Base-by-base conservation (phyloP, 352 stramenopile species). In the Globisporangium orthogonon region DNA sequence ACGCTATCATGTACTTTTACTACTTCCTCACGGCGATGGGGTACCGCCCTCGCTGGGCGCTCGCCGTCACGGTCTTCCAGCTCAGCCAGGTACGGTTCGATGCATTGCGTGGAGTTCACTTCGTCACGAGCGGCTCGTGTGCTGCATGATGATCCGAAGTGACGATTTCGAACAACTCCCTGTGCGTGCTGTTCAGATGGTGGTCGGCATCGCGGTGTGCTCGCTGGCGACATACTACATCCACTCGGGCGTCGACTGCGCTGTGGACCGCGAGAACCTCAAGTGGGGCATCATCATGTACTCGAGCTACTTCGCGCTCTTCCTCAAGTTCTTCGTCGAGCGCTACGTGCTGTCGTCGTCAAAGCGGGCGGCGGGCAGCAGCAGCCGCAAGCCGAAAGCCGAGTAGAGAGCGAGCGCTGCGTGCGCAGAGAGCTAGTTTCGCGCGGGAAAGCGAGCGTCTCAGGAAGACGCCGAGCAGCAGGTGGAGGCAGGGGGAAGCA, bases 1-100 rank as follows among this genome's bases (percentile, higher is more conserved):
- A 99, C 71, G 89, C 91, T 31, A 76, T 98, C 66, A 99, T 99
- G 96, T 99, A 99, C 76, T 94, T 92, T 50, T 98, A 98, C 82
- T 98, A 97, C 71, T 97, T 92, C 60, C 79, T 98, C 54, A 88
- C 79, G 51, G 89, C 90, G 23, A 65, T 92, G 52, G 78, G 80
- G 59, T 91, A 80, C 67, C 84, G 83, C 52, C 83, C 83, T 31
- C 76, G 69, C 39, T 92, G 83, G 76, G 80, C 83, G 4, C 74
- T 77, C 56, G 81, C 87, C 29, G 83, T 98, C 58, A 98, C 91
- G 10, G 76, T 97, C 50, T 78, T 85, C 56, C 92, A 98, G 69
- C 83, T 98, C 47, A 88, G 75, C 29, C 92, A 98, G 72, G 94
- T 96, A 70, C 46, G 88, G 5, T 65, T 13, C n/a, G 23, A 7